Evolutionary conservation across 192 early-diverging fungal species (phyloP).

Genomic region (Entomortierella beljakovae): DNA sequence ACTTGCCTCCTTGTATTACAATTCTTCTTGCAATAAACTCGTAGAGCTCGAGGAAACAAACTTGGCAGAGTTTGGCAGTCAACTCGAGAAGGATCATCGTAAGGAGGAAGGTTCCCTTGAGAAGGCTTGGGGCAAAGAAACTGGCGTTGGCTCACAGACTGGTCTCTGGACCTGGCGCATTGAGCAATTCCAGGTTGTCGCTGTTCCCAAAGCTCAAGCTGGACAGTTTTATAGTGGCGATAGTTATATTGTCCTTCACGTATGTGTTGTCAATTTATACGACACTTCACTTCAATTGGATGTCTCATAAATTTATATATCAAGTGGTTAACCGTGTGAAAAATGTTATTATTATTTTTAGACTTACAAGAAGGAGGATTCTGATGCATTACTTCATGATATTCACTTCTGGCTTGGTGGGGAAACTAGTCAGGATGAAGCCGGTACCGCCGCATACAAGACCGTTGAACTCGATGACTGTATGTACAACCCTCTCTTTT

Average conservation of each 20-base stretch:
- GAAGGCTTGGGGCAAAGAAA: conserved; percentile 67
- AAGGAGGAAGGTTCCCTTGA: conserved; percentile 68
- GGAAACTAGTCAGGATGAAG: conserved; percentile 82
- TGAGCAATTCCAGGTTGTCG: conserved; percentile 78
- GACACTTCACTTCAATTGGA: background rate
- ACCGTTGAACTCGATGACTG: conserved; percentile 83
- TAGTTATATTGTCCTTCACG: conserved; percentile 82
- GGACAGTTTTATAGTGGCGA: conserved; percentile 82
- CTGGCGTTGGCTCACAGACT: conserved; percentile 54
- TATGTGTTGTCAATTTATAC: conserved; percentile 45
- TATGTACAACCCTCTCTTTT: conserved; percentile 29
- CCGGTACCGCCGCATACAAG: conserved; percentile 91
- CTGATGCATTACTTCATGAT: conserved; percentile 73
- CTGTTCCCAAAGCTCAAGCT: conserved; percentile 68
- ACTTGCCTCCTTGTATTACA: background rate
- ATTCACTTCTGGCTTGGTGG: conserved; percentile 89
- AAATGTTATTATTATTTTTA: conserved; percentile 25
- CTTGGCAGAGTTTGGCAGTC: conserved; percentile 68
- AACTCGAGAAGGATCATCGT: conserved; percentile 71
- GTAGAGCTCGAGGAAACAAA: conserved; percentile 57
- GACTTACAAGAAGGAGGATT: conserved; percentile 71
- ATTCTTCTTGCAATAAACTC: background rate
- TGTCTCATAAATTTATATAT: background rate
- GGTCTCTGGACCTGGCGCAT: conserved; percentile 84
- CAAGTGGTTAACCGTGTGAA: conserved; percentile 5